Conservation (phyloP, 352 stramenopile genomes). For the Phytophthora sojae region DNA sequence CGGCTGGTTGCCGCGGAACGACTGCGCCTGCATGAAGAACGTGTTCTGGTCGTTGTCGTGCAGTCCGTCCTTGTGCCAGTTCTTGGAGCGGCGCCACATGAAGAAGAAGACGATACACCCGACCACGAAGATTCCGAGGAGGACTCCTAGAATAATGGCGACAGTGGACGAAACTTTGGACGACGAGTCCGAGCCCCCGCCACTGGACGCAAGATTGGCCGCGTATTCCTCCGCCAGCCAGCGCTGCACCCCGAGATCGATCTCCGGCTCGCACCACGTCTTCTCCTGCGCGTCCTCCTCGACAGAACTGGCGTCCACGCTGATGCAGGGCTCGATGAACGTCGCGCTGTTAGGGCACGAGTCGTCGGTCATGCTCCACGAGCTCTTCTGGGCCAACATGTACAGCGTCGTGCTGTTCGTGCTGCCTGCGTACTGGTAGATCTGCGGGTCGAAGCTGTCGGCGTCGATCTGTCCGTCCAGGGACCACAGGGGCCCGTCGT, state of each 20-base stretch:
- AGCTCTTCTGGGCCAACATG: conserved; percentile 35
- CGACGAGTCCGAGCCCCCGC: conserved; percentile 10
- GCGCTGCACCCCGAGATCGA: conserved; percentile 30
- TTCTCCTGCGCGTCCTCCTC: conserved; percentile 19
- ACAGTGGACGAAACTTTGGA: conserved; percentile 28
- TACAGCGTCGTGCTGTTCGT: conserved; percentile 19
- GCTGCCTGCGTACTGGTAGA: conserved; percentile 22
- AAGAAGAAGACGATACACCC: conserved; percentile 27
- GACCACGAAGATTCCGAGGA: conserved; percentile 33
- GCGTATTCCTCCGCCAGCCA: conserved; percentile 34
- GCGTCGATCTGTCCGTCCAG: conserved; percentile 42
- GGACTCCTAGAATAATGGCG: conserved; percentile 28
- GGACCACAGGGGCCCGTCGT: conserved; percentile 36
- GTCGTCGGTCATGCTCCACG: conserved; percentile 32
- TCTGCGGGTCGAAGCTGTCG: conserved; percentile 40
- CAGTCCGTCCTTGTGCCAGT: conserved; percentile 32
- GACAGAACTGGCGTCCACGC: conserved; percentile 17
- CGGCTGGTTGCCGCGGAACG: conserved; percentile 13
- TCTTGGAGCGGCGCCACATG: conserved; percentile 27
- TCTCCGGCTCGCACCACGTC: conserved; percentile 46
- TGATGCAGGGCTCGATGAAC: conserved; percentile 43
- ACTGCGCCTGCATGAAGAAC: conserved; percentile 38
- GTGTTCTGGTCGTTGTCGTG: conserved; percentile 37
- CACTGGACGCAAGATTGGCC: background rate
- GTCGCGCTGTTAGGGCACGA: conserved; percentile 34